Conservation (phyloP, 2,329 filamentous ascomycete species). For the Curvularia lunata region DNA sequence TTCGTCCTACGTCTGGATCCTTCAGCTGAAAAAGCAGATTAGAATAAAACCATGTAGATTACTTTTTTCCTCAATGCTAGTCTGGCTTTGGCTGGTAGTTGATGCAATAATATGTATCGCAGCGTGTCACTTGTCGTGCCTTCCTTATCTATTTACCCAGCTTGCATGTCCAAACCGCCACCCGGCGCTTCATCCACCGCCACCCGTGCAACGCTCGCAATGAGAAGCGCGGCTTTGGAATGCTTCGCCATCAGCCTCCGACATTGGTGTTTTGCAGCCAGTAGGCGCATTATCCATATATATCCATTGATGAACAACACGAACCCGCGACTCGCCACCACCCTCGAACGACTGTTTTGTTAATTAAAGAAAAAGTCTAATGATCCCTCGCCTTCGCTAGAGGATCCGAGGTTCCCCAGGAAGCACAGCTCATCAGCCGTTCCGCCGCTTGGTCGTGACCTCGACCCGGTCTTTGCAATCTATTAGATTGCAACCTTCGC, state of each 20-base stretch:
- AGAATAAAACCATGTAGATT: neutral
- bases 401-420: constrained; percentile 25
- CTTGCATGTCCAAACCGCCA: constrained; percentile 11
- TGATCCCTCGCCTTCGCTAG: constrained; percentile 35
- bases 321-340: constrained; percentile 19
- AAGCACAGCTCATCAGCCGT: constrained; percentile 36
- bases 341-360: constrained; percentile 17
- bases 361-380: constrained; percentile 21
- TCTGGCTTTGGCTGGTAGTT: neutral
- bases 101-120: neutral
- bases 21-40: neutral
- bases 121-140: constrained; percentile 3
- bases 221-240: neutral
- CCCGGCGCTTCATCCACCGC: neutral
- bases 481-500: constrained; percentile 39
- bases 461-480: constrained; percentile 42
- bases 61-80: neutral
- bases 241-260: neutral
- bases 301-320: constrained; percentile 40
- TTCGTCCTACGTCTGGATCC: neutral
- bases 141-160: constrained; percentile 19
- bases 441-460: constrained; percentile 29
- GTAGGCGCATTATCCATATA: constrained; percentile 18
- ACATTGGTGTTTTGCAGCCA: constrained; percentile 1
- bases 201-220: neutral